Conservation (phyloP, 2,329 filamentous ascomycete species). For the Aspergillus terreus region DNA sequence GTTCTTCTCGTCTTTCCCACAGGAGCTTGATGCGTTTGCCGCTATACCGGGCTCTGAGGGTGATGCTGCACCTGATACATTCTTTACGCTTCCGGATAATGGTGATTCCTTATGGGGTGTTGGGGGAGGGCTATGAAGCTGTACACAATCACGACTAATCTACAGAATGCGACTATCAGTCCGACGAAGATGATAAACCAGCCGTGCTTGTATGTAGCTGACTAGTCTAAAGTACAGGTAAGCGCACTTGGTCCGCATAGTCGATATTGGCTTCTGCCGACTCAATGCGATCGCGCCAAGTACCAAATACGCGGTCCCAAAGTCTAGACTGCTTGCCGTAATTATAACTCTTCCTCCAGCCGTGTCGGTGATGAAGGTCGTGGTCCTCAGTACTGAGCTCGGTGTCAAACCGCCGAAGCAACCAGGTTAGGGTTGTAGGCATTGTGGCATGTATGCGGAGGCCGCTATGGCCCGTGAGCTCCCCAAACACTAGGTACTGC, state of each 20-base stretch:
- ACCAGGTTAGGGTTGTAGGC: background rate
- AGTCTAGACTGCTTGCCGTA: background rate
- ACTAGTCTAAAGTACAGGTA: no score
- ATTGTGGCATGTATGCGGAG: background rate
- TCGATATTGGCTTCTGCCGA: background rate
- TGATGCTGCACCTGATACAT: background rate
- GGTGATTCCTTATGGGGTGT: background rate
- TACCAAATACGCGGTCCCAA: background rate
- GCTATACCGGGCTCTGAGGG: slow-evolving; percentile 6
- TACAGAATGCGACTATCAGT: slow-evolving; percentile 50
- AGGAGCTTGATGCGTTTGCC: slow-evolving; percentile 11
- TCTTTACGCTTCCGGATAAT: background rate
- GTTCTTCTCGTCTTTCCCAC: slow-evolving; percentile 17
- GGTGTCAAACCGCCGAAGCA: background rate
- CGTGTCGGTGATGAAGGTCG: background rate
- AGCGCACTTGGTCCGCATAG: background rate
- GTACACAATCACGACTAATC: slow-evolving; percentile 27
- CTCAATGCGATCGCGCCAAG: background rate
- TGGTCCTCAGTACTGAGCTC: background rate
- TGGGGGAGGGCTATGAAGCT: background rate
- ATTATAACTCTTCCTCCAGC: background rate
- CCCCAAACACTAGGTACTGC: background rate
- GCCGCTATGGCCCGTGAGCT: background rate
- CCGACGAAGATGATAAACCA: slow-evolving; percentile 47
- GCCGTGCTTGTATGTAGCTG: slow-evolving; percentile 9